These are phyloP conservation scores for Claviceps arundinis DNA, from an alignment of 2,329 filamentous ascomycete species.

Conservation along the genomic window DNA sequence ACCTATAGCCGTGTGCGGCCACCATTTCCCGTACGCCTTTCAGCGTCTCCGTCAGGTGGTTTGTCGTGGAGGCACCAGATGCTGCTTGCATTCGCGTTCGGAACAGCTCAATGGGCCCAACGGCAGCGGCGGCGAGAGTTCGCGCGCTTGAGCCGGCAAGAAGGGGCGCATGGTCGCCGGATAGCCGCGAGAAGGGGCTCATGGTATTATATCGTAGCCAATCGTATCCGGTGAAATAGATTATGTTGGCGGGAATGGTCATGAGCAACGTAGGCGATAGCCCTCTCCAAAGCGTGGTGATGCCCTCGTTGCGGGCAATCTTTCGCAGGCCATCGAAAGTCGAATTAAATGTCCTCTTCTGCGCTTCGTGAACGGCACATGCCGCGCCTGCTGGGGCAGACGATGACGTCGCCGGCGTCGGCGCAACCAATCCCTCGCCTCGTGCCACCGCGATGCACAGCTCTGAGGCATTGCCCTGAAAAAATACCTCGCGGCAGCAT, in stretches of 20 bases:
- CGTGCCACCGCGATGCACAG: constrained; percentile 63
- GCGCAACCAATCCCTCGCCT: constrained; percentile 26
- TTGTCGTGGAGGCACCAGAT: constrained; percentile 39
- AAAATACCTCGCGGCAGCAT: constrained; percentile 95
- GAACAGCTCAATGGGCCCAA: constrained; percentile 89
- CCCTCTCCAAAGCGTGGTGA: constrained; percentile 79
- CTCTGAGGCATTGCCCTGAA: constrained; percentile 73
- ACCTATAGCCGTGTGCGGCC: constrained; percentile 57
- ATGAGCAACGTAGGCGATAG: constrained; percentile 89
- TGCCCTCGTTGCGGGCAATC: constrained; percentile 85
- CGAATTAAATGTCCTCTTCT: constrained; percentile 72
- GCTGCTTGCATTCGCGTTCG: constrained; percentile 83
- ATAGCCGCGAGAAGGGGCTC: constrained; percentile 55
- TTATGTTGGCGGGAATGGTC: constrained; percentile 90
- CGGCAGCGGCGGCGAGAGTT: constrained; percentile 65
- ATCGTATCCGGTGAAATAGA: constrained; percentile 97
- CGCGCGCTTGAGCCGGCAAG: constrained; percentile 68
- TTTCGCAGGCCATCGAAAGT: constrained; percentile 87
- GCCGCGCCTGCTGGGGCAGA: constrained; percentile 31
- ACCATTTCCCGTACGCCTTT: constrained; percentile 70
- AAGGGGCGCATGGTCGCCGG: constrained; percentile 65
- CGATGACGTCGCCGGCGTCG: constrained; percentile 27
- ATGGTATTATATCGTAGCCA: constrained; percentile 65
- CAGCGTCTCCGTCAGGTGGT: constrained; percentile 69
- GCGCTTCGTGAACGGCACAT: constrained; percentile 79